phyloP scores from a whole-genome alignment of 2,329 filamentous ascomycete genomes.

The Teratosphaeria zuluensis region DNA sequence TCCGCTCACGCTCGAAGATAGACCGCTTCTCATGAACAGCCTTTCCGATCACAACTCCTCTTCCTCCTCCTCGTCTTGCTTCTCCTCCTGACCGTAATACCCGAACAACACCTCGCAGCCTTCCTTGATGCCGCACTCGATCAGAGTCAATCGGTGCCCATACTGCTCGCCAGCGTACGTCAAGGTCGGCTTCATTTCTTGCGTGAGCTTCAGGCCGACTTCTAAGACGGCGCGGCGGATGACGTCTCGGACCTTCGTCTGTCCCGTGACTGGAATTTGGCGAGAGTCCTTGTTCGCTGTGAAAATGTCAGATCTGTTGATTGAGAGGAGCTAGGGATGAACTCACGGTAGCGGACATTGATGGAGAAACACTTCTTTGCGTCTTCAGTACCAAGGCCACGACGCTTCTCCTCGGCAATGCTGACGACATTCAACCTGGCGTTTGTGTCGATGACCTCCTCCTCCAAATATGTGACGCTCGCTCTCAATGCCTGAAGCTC shows the following conservation, averaged over 20 bases:
- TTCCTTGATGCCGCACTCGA: conserved; percentile 2
- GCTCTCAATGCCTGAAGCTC: neutral
- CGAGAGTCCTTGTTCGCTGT: neutral
- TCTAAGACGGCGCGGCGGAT: neutral
- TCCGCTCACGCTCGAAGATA: neutral
- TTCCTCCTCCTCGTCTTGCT: neutral
- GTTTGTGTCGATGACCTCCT: neutral
- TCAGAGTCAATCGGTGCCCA: conserved; percentile 2
- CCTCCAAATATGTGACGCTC: neutral
- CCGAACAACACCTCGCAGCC: neutral
- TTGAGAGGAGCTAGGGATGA: neutral
- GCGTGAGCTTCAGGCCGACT: neutral
- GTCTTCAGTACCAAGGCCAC: conserved; percentile 2
- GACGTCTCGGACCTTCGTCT: conserved; percentile 1
- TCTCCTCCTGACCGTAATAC: neutral
- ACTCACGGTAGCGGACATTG: conserved; percentile 3
- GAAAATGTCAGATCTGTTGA: neutral
- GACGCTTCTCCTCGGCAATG: conserved; percentile 1
- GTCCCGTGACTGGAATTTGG: conserved; percentile 1
- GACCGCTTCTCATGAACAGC: neutral
- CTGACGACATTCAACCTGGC: neutral
- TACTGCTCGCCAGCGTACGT: conserved; percentile 1
- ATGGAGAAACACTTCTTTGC: conserved; percentile 3
- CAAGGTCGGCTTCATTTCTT: conserved; percentile 1
- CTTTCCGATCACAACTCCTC: neutral